Percentiles rank a stretch among this genome's conserved stretches.
These are phyloP conservation scores for Colletotrichum sp. DNA, from an alignment of 2,329 filamentous ascomycete genomes.

Conservation along the genomic window DNA sequence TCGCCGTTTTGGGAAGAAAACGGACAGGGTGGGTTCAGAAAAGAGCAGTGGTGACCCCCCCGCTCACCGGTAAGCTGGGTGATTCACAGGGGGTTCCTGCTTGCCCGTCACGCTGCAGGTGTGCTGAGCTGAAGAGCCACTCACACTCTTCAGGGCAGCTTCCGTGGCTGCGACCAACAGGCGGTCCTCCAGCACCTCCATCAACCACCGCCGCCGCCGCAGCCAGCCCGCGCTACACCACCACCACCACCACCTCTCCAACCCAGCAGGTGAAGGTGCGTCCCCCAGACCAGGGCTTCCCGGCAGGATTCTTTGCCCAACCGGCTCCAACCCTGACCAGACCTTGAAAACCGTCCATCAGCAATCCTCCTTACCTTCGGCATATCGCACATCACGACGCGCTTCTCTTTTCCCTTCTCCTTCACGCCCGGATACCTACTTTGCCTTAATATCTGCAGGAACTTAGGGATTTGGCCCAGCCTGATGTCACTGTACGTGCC, in stretches of 20 bases:
- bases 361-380: slow-evolving; percentile 9
- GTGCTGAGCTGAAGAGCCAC: not conserved
- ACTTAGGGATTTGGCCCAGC: not conserved
- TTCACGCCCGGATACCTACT: slow-evolving; percentile 1
- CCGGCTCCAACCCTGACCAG: slow-evolving; percentile 15
- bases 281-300: slow-evolving; percentile 14
- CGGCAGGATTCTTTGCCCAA: slow-evolving; percentile 2
- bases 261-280: not conserved
- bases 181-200: not conserved
- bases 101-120: not conserved
- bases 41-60: not conserved
- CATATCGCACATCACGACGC: slow-evolving; percentile 12
- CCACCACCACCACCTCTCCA: not conserved
- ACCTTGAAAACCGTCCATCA: slow-evolving; percentile 4
- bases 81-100: not conserved
- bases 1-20: slow-evolving; percentile 10
- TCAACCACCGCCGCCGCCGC: not conserved
- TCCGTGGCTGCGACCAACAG: slow-evolving; percentile 1
- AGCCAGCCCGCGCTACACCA: not conserved
- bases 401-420: not conserved
- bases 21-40: slow-evolving; percentile 1
- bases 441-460: slow-evolving; percentile 4
- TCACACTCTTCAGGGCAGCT: not conserved
- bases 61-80: not conserved
- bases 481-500: slow-evolving; percentile 19